Evolutionary conservation across 495 filamentous ascomycete species (phyloP).

Genomic region (Elasticomyces elasticus): DNA sequence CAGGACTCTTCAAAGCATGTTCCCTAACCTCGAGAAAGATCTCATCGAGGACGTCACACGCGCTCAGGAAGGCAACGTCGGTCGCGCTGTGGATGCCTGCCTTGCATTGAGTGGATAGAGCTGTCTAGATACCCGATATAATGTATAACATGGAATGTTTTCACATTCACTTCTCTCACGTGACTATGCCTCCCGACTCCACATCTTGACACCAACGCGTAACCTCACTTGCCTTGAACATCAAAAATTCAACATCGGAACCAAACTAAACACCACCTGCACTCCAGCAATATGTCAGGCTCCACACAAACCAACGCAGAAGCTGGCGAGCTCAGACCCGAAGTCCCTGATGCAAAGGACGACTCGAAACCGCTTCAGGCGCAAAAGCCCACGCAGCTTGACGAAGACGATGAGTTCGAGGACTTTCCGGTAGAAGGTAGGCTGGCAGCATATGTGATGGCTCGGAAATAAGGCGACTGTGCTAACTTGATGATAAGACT

Average conservation of each 20-base stretch:
- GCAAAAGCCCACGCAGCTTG: conserved; percentile 59
- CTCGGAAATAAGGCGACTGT: background rate
- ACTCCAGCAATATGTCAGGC: conserved; percentile 35
- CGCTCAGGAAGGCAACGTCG: conserved; percentile 83
- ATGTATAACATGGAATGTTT: background rate
- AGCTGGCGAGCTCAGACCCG: conserved; percentile 22
- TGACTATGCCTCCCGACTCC: too few relatives aligned
- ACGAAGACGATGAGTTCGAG: conserved; percentile 98
- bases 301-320: conserved; percentile 25
- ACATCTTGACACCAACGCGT: too few relatives aligned
- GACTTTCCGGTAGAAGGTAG: conserved; percentile 95
- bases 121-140: background rate
- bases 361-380: conserved; percentile 38
- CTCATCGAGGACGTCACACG: conserved; percentile 90
- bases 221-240: too few relatives aligned
- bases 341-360: conserved; percentile 24
- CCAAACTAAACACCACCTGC: too few relatives aligned
- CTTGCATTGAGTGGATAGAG: conserved; percentile 52
- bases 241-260: too few relatives aligned
- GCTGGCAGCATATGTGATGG: conserved; percentile 7
- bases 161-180: background rate
- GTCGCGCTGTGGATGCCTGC: conserved; percentile 83
- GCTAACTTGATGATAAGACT: conserved; percentile 47
- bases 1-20: conserved; percentile 77
- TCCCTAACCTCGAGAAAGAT: conserved; percentile 80